These are phyloP conservation scores for Alternaria arbusti DNA, from an alignment of 2,329 filamentous ascomycete species.

Conservation along the genomic window DNA sequence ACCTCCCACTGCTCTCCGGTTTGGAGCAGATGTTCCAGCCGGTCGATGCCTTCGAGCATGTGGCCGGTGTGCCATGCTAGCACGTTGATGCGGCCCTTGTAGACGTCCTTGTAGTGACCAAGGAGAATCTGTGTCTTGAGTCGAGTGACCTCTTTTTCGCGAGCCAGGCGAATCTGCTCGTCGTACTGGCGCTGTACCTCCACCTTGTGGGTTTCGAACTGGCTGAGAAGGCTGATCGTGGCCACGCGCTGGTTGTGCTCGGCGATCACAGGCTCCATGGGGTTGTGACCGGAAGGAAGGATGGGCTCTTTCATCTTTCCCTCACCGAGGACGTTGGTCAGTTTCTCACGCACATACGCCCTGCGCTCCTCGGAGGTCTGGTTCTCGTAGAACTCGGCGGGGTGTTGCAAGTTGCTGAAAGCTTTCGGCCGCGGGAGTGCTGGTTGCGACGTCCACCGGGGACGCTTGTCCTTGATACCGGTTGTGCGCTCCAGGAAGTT, in stretches of 20 bases:
- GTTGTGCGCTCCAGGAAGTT: not conserved
- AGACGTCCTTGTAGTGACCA: not conserved
- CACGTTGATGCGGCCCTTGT: not conserved
- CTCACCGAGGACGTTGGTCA: slow-evolving; percentile 2
- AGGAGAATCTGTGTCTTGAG: not conserved
- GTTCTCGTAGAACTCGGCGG: not conserved
- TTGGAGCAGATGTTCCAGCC: not conserved
- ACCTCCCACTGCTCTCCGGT: not conserved
- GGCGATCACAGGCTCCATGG: slow-evolving; percentile 6
- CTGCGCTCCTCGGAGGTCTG: slow-evolving; percentile 7
- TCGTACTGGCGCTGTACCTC: not conserved
- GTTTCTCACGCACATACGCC: not conserved
- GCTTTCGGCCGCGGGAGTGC: not conserved
- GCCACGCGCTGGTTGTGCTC: slow-evolving; percentile 3
- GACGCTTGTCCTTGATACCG: not conserved
- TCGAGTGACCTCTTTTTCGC: not conserved
- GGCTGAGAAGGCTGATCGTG: not conserved
- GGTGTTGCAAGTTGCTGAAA: not conserved
- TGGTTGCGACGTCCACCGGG: not conserved
- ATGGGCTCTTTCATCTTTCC: slow-evolving; percentile 5
- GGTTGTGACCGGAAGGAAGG: slow-evolving; percentile 9
- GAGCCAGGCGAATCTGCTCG: not conserved
- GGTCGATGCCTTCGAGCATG: not conserved
- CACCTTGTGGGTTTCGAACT: not conserved
- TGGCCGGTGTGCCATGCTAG: slow-evolving; percentile 3